These are phyloP conservation scores for Trametopsis cervina DNA, from an alignment of 768 basidiomycete genomes.

Conservation along the genomic window DNA sequence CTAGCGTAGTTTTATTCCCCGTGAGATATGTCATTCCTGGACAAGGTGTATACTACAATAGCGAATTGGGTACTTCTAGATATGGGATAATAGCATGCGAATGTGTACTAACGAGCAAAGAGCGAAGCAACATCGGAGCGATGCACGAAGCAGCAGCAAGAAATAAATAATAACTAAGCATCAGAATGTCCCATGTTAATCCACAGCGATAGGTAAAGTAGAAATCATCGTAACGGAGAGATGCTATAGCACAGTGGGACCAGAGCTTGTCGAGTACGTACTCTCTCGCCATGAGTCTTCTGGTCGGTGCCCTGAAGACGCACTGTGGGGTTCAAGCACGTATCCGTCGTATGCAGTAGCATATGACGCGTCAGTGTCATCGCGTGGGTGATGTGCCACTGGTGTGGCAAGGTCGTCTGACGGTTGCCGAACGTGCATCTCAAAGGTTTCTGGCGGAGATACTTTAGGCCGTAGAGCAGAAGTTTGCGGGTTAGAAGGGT, in stretches of 20 bases:
- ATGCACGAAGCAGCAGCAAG: not conserved
- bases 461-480: conserved; percentile 16
- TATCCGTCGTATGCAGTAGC: conserved; percentile 14
- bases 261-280: conserved; percentile 13
- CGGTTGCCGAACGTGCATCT: conserved; percentile 32
- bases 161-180: not conserved
- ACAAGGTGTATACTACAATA: conserved; percentile 5
- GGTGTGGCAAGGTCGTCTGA: conserved; percentile 12
- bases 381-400: not conserved
- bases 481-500: conserved; percentile 10
- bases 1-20: too few species aligned
- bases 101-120: not conserved
- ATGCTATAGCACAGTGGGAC: conserved; percentile 10
- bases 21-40: too few species aligned
- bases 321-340: not conserved
- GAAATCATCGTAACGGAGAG: not conserved
- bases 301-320: not conserved
- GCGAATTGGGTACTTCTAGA: conserved; percentile 8
- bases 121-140: not conserved
- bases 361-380: conserved; percentile 3
- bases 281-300: conserved; percentile 12
- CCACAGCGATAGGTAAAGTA: not conserved
- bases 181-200: not conserved
- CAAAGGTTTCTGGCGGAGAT: conserved; percentile 26
- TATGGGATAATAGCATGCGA: not conserved